phyloP scores from a whole-genome alignment of 805 yeast genomes.

The Kuraishia borneana region DNA sequence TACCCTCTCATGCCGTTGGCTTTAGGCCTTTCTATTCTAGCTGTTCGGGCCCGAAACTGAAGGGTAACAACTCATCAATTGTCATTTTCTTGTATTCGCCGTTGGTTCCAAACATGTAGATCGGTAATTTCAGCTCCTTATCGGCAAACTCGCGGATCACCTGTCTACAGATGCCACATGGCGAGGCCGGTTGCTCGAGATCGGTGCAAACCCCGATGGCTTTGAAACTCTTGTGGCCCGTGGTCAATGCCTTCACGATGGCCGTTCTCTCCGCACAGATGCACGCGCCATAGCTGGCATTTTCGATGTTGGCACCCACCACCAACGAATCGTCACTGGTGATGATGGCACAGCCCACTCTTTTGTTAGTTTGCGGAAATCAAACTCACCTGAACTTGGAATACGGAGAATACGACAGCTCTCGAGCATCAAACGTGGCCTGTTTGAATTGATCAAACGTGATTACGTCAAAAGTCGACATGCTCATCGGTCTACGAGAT shows the following conservation, averaged over 20 bases:
- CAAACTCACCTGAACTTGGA: slow-evolving; percentile 47
- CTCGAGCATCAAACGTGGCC: no score
- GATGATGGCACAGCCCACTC: slow-evolving; percentile 75
- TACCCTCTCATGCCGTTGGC: slow-evolving; percentile 10
- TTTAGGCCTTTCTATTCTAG: slow-evolving; percentile 4
- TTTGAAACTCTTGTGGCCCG: slow-evolving; percentile 29
- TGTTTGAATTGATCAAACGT: no score
- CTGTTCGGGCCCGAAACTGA: slow-evolving; percentile 66
- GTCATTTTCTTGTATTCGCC: slow-evolving; percentile 37
- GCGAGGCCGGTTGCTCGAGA: slow-evolving; percentile 49
- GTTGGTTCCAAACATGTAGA: slow-evolving; percentile 56
- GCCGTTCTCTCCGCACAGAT: slow-evolving; percentile 74
- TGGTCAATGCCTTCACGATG: slow-evolving; percentile 36
- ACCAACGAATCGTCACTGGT: slow-evolving; percentile 36
- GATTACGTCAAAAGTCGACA: no score
- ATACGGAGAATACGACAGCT: slow-evolving; percentile 57
- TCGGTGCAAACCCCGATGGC: slow-evolving; percentile 66
- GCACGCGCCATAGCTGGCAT: slow-evolving; percentile 76
- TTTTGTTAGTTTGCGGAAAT: slow-evolving; percentile 6
- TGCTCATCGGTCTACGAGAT: no score
- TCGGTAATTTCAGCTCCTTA: slow-evolving; percentile 25
- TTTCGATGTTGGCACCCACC: slow-evolving; percentile 84
- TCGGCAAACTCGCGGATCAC: slow-evolving; percentile 72
- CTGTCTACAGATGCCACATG: slow-evolving; percentile 95
- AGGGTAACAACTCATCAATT: slow-evolving; percentile 60